Evolutionary conservation across 2,329 filamentous ascomycete species (phyloP).

Genomic region (Fusarium marasasianum): DNA sequence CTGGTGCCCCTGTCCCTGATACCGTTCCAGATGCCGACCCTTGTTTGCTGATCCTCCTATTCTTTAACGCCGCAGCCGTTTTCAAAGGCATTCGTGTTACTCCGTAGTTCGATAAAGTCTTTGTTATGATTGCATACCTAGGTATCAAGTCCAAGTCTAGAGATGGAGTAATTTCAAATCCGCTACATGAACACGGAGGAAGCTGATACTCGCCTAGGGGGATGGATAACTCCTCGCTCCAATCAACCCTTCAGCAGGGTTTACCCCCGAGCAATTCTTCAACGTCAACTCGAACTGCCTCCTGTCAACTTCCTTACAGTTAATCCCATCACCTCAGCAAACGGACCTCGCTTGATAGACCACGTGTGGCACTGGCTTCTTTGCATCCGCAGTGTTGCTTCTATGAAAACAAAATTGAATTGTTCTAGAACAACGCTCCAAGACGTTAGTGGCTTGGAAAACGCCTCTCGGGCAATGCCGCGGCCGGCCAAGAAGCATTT

Average conservation of each 20-base stretch:
- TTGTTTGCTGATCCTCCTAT: slow-evolving; percentile 37
- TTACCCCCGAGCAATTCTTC: neutral
- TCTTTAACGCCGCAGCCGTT: slow-evolving; percentile 32
- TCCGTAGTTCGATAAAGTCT: neutral
- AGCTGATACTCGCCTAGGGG: slow-evolving; percentile 9
- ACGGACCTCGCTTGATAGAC: neutral
- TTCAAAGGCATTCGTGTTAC: neutral
- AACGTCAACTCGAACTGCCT: neutral
- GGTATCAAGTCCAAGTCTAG: neutral
- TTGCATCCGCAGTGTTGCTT: neutral
- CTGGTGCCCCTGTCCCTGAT: slow-evolving; percentile 7
- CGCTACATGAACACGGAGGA: slow-evolving; percentile 6
- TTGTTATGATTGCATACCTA: neutral
- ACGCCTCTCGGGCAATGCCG: slow-evolving; percentile 26
- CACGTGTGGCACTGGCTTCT: neutral
- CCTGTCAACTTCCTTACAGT: neutral
- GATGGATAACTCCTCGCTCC: neutral
- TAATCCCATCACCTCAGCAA: neutral
- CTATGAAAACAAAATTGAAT: neutral
- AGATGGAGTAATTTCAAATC: neutral
- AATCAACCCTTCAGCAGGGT: neutral
- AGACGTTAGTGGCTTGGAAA: slow-evolving; percentile 6
- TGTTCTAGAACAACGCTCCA: slow-evolving; percentile 33
- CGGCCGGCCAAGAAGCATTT: slow-evolving; percentile 1
- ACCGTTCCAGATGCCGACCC: slow-evolving; percentile 14